phyloP scores from a whole-genome alignment of 2,329 filamentous ascomycete genomes.

The Macrophomina tecta region DNA sequence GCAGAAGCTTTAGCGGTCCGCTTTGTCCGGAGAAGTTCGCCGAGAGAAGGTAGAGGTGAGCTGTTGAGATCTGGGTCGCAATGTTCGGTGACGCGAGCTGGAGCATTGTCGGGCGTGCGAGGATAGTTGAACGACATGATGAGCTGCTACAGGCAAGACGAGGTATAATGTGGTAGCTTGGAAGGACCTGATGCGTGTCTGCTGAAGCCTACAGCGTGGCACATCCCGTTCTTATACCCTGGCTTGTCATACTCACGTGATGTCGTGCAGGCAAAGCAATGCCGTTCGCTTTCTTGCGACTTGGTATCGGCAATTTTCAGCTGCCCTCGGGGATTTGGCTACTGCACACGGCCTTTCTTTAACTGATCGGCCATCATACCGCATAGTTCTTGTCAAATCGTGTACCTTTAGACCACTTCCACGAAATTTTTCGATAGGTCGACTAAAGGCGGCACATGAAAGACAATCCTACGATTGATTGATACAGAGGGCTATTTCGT shows the following conservation, averaged over 20 bases:
- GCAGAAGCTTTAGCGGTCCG: background rate
- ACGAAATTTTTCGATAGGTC: background rate
- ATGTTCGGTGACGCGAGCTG: background rate
- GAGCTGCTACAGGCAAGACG: background rate
- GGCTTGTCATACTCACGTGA: background rate
- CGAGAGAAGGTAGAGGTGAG: conserved; percentile 1
- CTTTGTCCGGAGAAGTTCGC: background rate
- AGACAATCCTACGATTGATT: background rate
- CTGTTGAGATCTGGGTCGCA: background rate
- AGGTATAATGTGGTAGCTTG: background rate
- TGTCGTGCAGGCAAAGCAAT: background rate
- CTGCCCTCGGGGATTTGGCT: background rate
- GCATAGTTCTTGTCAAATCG: too few species aligned
- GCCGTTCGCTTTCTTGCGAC: background rate
- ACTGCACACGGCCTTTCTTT: background rate
- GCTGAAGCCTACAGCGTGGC: background rate
- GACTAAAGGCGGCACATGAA: background rate
- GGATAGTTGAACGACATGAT: background rate
- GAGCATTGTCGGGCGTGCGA: background rate
- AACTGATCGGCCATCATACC: background rate
- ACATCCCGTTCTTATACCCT: background rate
- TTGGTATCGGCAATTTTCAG: background rate
- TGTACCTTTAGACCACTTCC: too few species aligned
- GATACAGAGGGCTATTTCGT: background rate
- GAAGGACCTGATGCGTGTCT: background rate